Percentiles rank a stretch among this genome's conserved stretches.
phyloP scores from a whole-genome alignment of 306 rosid species.

The Albizia julibrissin region DNA sequence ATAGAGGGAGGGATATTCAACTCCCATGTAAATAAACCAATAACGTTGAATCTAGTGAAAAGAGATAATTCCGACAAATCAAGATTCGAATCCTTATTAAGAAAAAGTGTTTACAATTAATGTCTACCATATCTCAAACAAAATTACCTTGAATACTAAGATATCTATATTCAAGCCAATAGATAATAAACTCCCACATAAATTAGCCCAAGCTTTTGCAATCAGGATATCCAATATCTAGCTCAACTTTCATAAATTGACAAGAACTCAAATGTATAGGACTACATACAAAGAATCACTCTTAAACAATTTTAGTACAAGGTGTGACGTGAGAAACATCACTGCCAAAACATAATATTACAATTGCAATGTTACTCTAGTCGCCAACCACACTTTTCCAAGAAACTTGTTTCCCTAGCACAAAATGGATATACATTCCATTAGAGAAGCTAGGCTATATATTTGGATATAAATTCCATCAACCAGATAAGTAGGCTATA shows the following conservation, averaged over 20 bases:
- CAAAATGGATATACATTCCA: background rate
- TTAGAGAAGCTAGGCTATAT: background rate
- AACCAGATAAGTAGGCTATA: background rate
- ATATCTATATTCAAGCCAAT: too few species aligned
- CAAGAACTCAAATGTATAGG: background rate
- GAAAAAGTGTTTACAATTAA: too few species aligned
- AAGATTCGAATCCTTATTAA: too few species aligned
- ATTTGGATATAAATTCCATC: background rate
- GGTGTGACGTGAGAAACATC: constrained; percentile 25
- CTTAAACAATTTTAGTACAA: background rate
- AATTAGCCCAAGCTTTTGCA: background rate
- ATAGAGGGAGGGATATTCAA: too few species aligned
- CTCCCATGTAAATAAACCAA: too few species aligned
- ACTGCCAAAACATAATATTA: constrained; percentile 31
- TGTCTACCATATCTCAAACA: too few species aligned
- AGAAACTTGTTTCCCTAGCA: background rate
- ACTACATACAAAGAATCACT: background rate
- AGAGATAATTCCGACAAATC: too few species aligned
- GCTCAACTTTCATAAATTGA: background rate
- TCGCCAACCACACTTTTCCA: background rate
- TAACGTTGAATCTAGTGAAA: too few species aligned
- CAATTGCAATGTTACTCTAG: constrained; percentile 19
- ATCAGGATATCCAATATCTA: background rate
- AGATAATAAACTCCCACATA: background rate
- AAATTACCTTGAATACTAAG: too few species aligned